A percentile compares a stretch with the other conserved stretches of the same genome.
Conservation (phyloP, 2,329 filamentous ascomycete genomes). For the Remersonia thermophila region DNA sequence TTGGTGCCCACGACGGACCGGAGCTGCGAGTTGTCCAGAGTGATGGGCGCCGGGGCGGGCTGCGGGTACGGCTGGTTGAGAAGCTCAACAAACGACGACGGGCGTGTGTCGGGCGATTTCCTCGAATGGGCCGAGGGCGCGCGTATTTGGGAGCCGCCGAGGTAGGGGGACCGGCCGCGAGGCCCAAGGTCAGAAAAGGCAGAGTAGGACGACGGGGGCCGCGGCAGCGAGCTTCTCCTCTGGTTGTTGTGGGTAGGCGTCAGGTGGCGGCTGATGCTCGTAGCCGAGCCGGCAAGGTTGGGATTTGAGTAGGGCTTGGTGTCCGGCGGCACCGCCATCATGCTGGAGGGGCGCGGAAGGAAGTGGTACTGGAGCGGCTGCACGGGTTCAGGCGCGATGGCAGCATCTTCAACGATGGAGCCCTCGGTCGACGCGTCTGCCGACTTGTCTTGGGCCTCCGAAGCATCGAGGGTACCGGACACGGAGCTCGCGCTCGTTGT, state of each 20-base stretch:
- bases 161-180: constrained; percentile 49
- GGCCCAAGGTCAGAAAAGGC: constrained; percentile 54
- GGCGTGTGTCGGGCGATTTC: constrained; percentile 42
- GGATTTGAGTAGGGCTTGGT: constrained; percentile 37
- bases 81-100: constrained; percentile 45
- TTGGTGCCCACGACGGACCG: constrained; percentile 73
- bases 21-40: constrained; percentile 70
- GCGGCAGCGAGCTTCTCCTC: constrained; percentile 45
- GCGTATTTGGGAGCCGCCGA: constrained; percentile 32
- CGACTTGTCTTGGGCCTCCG: constrained; percentile 28
- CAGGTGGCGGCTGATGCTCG: constrained; percentile 47
- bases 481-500: constrained; percentile 45
- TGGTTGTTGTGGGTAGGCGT: constrained; percentile 44
- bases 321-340: constrained; percentile 27
- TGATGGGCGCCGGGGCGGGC: constrained; percentile 52
- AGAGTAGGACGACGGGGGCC: constrained; percentile 69
- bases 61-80: constrained; percentile 67
- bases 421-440: constrained; percentile 37
- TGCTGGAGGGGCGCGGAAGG: constrained; percentile 30
- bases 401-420: constrained; percentile 35
- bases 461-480: constrained; percentile 36
- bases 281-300: constrained; percentile 39
- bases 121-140: constrained; percentile 38
- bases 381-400: constrained; percentile 29
- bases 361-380: constrained; percentile 50